These are phyloP conservation scores for Penicillium sp. DNA, from an alignment of 2,329 filamentous ascomycete genomes.

Conservation along the genomic window DNA sequence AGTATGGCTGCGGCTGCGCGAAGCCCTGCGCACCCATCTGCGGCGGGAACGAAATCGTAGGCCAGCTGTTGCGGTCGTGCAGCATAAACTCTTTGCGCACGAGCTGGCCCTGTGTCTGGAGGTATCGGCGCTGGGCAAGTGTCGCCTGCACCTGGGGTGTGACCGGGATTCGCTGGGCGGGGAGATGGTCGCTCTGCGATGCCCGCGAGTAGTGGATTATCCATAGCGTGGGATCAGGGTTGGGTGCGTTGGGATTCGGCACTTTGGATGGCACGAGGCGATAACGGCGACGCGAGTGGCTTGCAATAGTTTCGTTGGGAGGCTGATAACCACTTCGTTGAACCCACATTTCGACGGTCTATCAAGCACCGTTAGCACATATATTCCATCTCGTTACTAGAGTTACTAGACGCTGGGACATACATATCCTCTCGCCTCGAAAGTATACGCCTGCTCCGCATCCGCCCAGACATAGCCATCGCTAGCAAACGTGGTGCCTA, in stretches of 20 bases:
- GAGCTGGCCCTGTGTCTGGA: slow-evolving; percentile 74
- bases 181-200: slow-evolving; percentile 69
- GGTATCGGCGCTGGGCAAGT: slow-evolving; percentile 49
- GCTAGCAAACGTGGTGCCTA: slow-evolving; percentile 73
- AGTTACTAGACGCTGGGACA: too few species aligned
- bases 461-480: slow-evolving; percentile 93
- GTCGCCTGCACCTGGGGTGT: slow-evolving; percentile 38
- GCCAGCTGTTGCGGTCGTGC: slow-evolving; percentile 85
- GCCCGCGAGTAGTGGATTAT: slow-evolving; percentile 84
- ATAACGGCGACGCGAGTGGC: slow-evolving; percentile 79
- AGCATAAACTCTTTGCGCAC: slow-evolving; percentile 93
- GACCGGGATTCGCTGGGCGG: slow-evolving; percentile 55
- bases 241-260: slow-evolving; percentile 65
- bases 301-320: slow-evolving; percentile 66
- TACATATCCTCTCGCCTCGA: slow-evolving; percentile 68
- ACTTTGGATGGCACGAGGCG: slow-evolving; percentile 70
- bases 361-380: slow-evolving; percentile 13
- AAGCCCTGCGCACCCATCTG: slow-evolving; percentile 50
- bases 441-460: slow-evolving; percentile 70
- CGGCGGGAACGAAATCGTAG: slow-evolving; percentile 68
- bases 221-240: slow-evolving; percentile 78
- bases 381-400: neutral
- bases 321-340: slow-evolving; percentile 77
- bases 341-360: slow-evolving; percentile 86
- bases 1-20: slow-evolving; percentile 43